Percentiles rank a stretch among this genome's conserved stretches.
phyloP scores from a whole-genome alignment of 225 moss, liverwort and hornwort species.

The Pleurozium schreberi region DNA sequence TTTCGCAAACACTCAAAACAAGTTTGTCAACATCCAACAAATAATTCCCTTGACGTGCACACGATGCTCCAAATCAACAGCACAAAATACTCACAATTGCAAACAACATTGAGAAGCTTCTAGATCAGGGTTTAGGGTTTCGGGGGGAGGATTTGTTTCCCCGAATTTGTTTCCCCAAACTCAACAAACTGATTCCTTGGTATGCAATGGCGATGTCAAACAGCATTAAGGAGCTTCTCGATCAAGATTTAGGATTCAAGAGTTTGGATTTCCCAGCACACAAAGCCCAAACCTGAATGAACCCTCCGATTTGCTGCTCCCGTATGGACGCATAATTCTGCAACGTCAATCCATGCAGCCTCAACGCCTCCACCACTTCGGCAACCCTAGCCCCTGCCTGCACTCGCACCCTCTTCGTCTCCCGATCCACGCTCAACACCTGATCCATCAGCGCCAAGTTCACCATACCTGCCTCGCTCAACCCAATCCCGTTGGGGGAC shows the following conservation, averaged over 20 bases:
- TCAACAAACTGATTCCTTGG: not conserved
- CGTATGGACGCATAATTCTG: constrained; percentile 95
- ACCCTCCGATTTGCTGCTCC: constrained; percentile 91
- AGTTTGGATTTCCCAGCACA: not conserved
- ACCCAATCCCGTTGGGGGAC: constrained; percentile 84
- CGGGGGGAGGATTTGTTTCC: too few species aligned
- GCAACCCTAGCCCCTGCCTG: constrained; percentile 90
- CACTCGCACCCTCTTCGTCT: constrained; percentile 62
- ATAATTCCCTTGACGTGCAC: not conserved
- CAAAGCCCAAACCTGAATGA: constrained; percentile 59
- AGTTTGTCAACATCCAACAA: not conserved
- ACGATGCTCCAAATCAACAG: not conserved
- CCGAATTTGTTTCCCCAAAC: too few species aligned
- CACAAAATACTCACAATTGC: not conserved
- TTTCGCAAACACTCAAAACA: not conserved
- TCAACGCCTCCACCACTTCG: constrained; percentile 73
- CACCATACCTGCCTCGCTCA: constrained; percentile 78
- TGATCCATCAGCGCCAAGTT: constrained; percentile 88
- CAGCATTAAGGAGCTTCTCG: not conserved
- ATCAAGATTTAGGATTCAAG: not conserved
- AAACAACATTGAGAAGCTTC: not conserved
- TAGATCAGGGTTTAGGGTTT: not conserved
- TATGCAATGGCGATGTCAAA: not conserved
- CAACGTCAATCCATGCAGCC: constrained; percentile 69
- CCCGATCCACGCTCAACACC: constrained; percentile 60